Evolutionary conservation across 208 protist species (phyloP), one percentile per base, ranked within the genome.

Genomic region (Sergeia podlipaevii): DNA sequence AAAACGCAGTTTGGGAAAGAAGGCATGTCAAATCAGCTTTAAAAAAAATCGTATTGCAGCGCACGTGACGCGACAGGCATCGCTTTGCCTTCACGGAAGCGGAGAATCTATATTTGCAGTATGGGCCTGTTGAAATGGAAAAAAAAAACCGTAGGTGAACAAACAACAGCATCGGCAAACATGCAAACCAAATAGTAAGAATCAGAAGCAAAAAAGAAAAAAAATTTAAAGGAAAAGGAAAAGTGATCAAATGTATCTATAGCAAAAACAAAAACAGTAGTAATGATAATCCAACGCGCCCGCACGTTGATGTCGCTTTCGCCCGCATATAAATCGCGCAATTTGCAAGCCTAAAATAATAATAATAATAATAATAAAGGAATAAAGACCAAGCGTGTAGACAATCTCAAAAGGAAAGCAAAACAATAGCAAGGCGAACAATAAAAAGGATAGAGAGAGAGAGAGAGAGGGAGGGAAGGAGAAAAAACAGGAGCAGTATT

Each of bases 401-500:
- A n/a, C n/a, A n/a, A n/a, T n/a, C n/a, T n/a, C n/a, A n/a, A n/a
- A n/a, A n/a, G 33, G 33, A 38, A 15, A 10, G 11, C 15, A 15
- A 38, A 10, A 15, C 33, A 39, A 64, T 6, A 3, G 29, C 4
- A n/a, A 27, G 10, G 6, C 21, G 20, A 32, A 13, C 7, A 20
- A 17, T 46, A 46, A 27, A 13, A 15, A 15, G 32, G 21, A 48
- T 8, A 48, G 21, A 48, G 43, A 48, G 43, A 48, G 43, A 33
- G 39, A 48, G 42, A 45, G 27, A 36, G 41, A 17, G 41, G 21
- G 33, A 27, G 20, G 24, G 15, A 53, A 42, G 33, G 42, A 28
- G 58, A 18, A 39, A 47, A 44, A 63, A 46, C 33, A 52, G 43
- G 51, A 52, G 20, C 58, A n/a, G n/a, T n/a, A n/a, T n/a, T n/a